A percentile compares a stretch with the other conserved stretches of the same genome.
These are phyloP conservation scores for Aschersonia sp. DNA, from an alignment of 2,329 filamentous ascomycete genomes.

Conservation along the genomic window DNA sequence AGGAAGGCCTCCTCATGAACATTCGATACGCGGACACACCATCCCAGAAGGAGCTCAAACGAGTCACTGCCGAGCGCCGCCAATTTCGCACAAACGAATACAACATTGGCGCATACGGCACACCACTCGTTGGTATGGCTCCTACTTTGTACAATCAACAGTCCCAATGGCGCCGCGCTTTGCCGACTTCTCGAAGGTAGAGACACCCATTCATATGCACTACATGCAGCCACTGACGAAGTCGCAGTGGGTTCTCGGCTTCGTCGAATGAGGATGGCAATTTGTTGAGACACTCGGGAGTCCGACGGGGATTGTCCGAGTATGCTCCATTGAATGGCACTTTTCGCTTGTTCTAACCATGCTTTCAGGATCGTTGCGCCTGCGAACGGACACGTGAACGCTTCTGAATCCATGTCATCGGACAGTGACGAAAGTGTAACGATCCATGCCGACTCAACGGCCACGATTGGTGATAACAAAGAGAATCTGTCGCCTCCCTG, in stretches of 20 bases:
- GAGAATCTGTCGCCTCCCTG: conserved; percentile 32
- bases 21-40: conserved; percentile 96
- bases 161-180: conserved; percentile 20
- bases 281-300: conserved; percentile 14
- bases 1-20: conserved; percentile 73
- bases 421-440: conserved; percentile 40
- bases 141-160: conserved; percentile 21
- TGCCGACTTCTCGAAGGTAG: conserved; percentile 16
- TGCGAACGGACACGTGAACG: conserved; percentile 23
- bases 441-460: conserved; percentile 35
- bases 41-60: conserved; percentile 91
- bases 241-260: conserved; percentile 11
- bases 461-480: conserved; percentile 23
- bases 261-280: conserved; percentile 15
- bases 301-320: conserved; percentile 19
- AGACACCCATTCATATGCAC: neutral
- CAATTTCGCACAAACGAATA: conserved; percentile 96
- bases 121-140: conserved; percentile 41
- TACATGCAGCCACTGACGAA: conserved; percentile 2
- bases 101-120: conserved; percentile 58
- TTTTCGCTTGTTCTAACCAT: conserved; percentile 17
- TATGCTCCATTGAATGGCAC: conserved; percentile 15
- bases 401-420: conserved; percentile 26
- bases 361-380: conserved; percentile 21
- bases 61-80: conserved; percentile 85